Conservation (phyloP, 2,329 filamentous ascomycete genomes). For the Pyrenochaeta sp. region DNA sequence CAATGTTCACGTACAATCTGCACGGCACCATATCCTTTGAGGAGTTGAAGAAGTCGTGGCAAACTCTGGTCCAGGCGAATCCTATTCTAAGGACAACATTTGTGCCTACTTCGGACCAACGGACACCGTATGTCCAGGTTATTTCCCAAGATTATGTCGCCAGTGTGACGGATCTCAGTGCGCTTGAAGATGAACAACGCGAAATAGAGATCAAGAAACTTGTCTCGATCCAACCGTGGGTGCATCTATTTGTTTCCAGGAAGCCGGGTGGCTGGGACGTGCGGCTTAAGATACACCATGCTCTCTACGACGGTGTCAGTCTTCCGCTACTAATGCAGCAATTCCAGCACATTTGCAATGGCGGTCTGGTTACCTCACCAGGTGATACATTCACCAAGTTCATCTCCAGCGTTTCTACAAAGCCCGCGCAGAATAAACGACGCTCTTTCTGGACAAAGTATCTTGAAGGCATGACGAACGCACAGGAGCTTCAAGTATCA, state of each 20-base stretch:
- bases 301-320: conserved; percentile 86
- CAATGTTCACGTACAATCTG: conserved; percentile 71
- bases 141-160: conserved; percentile 56
- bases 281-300: conserved; percentile 74
- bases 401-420: conserved; percentile 34
- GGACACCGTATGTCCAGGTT: conserved; percentile 69
- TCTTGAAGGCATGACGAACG: conserved; percentile 37
- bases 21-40: conserved; percentile 47
- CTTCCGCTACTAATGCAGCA: conserved; percentile 68
- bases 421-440: conserved; percentile 26
- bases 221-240: conserved; percentile 38
- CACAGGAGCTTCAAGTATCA: conserved; percentile 26
- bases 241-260: conserved; percentile 46
- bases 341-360: conserved; percentile 56
- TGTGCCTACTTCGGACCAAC: conserved; percentile 56
- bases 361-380: conserved; percentile 13
- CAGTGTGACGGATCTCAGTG: conserved; percentile 39
- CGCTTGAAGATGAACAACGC: conserved; percentile 15
- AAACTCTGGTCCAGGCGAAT: conserved; percentile 59
- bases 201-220: neutral
- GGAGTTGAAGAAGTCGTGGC: conserved; percentile 68
- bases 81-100: conserved; percentile 76
- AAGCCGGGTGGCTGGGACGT: conserved; percentile 43
- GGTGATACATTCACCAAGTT: conserved; percentile 51
- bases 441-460: conserved; percentile 61